phyloP scores from a whole-genome alignment of 495 filamentous ascomycete species.

The Penicillium cataractarum region DNA sequence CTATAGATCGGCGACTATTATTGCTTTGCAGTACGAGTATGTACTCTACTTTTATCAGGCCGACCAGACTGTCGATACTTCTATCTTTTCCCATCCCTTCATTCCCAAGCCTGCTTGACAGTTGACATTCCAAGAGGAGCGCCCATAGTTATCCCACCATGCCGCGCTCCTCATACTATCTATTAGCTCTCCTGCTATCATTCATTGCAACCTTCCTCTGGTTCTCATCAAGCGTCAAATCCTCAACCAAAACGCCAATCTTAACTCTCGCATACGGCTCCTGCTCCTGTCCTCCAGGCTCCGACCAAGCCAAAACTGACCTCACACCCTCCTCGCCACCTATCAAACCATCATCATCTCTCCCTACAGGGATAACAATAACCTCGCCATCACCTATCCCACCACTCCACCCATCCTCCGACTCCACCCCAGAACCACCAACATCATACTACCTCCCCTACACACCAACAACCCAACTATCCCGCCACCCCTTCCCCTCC shows the following conservation, averaged over 20 bases:
- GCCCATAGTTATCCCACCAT: not conserved
- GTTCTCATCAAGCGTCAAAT: not conserved
- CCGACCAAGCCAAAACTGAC: not conserved
- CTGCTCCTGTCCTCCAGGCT: not conserved
- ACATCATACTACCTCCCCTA: conserved; percentile 7
- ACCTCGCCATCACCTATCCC: not conserved
- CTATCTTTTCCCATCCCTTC: not conserved
- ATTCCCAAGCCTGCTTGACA: not conserved
- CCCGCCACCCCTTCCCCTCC: conserved; percentile 11
- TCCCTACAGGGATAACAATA: not conserved
- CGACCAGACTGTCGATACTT: not conserved
- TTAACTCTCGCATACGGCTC: not conserved
- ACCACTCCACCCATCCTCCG: not conserved
- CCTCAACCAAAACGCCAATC: not conserved
- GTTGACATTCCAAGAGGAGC: not conserved
- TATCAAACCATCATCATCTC: not conserved
- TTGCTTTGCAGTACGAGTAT: too few relatives aligned
- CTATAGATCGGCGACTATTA: not conserved
- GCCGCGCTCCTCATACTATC: conserved; percentile 4
- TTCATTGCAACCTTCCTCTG: conserved; percentile 5
- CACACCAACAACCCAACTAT: not conserved
- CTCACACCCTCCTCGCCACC: conserved; percentile 2
- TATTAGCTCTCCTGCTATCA: conserved; percentile 5
- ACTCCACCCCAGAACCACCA: not conserved
- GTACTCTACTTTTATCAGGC: not conserved